Percentiles rank a stretch among this genome's conserved stretches.
phyloP scores from a whole-genome alignment of 805 yeast genomes.

The Pichia membranifaciens region DNA sequence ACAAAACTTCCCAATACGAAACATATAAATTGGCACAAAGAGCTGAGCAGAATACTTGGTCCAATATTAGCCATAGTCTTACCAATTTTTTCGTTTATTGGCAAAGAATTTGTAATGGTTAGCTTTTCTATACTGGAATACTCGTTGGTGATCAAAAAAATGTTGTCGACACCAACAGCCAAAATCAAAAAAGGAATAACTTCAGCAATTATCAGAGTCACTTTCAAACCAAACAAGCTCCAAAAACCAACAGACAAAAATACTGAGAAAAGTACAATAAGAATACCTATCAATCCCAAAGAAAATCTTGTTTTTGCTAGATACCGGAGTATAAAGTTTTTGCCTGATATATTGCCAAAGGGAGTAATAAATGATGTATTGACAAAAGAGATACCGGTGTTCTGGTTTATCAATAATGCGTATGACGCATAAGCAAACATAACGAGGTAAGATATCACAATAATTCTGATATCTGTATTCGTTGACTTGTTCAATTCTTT shows the following conservation, averaged over 20 bases:
- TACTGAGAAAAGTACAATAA: constrained; percentile 77
- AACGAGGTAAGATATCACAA: constrained; percentile 66
- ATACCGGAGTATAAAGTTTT: constrained; percentile 11
- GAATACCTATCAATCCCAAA: constrained; percentile 78
- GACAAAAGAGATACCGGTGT: constrained; percentile 1
- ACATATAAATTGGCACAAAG: constrained; percentile 72
- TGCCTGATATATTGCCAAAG: constrained; percentile 8
- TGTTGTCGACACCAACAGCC: constrained; percentile 93
- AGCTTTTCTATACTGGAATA: constrained; percentile 48
- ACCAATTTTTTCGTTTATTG: constrained; percentile 54
- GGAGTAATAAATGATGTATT: constrained; percentile 7
- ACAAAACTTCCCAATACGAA: constrained; percentile 75
- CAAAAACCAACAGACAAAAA: constrained; percentile 77
- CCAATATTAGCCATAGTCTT: constrained; percentile 69
- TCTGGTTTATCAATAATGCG: constrained; percentile 40
- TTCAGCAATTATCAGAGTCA: constrained; percentile 90
- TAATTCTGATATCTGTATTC: constrained; percentile 67
- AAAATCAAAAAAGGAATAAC: constrained; percentile 90
- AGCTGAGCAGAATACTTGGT: constrained; percentile 77
- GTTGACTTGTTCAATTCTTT: constrained; percentile 79
- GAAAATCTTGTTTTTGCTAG: constrained; percentile 56
- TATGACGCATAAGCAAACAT: constrained; percentile 88
- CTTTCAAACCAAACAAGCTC: constrained; percentile 68
- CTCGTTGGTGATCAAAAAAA: constrained; percentile 81
- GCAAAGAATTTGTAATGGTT: constrained; percentile 29